phyloP scores from a whole-genome alignment of 768 basidiomycete species.

The Trametes coccinea region DNA sequence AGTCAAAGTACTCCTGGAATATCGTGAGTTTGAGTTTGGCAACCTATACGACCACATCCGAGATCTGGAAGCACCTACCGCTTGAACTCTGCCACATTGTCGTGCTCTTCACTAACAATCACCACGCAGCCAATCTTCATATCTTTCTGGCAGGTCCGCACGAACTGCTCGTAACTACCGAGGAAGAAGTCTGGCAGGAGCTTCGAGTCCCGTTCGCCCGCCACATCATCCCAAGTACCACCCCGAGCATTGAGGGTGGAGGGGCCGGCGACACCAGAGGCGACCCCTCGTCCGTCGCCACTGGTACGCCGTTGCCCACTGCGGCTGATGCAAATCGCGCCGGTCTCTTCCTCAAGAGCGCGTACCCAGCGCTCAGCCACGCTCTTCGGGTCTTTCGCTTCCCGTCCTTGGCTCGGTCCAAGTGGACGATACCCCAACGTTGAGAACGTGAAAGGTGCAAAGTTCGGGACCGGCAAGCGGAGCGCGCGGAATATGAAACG shows the following conservation, averaged over 20 bases:
- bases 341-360: constrained; percentile 83
- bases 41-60: neutral
- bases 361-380: constrained; percentile 77
- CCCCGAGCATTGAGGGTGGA: constrained; percentile 43
- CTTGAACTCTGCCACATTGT: constrained; percentile 86
- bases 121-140: constrained; percentile 74
- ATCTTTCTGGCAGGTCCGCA: constrained; percentile 71
- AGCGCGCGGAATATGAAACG: constrained; percentile 67
- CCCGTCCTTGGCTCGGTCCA: constrained; percentile 32
- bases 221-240: constrained; percentile 28
- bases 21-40: neutral
- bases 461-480: constrained; percentile 60
- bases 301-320: constrained; percentile 2
- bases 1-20: constrained; percentile 66
- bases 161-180: constrained; percentile 79
- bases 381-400: constrained; percentile 29
- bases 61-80: constrained; percentile 45
- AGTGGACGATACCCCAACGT: constrained; percentile 43
- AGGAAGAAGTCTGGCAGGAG: constrained; percentile 79
- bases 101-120: constrained; percentile 87
- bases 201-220: constrained; percentile 39
- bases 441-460: constrained; percentile 47
- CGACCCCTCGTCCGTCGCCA: constrained; percentile 19
- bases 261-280: constrained; percentile 41
- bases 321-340: constrained; percentile 55